Evolutionary conservation across 352 stramenopile genomes (phyloP).

Genomic region (Globisporangium canariense): DNA sequence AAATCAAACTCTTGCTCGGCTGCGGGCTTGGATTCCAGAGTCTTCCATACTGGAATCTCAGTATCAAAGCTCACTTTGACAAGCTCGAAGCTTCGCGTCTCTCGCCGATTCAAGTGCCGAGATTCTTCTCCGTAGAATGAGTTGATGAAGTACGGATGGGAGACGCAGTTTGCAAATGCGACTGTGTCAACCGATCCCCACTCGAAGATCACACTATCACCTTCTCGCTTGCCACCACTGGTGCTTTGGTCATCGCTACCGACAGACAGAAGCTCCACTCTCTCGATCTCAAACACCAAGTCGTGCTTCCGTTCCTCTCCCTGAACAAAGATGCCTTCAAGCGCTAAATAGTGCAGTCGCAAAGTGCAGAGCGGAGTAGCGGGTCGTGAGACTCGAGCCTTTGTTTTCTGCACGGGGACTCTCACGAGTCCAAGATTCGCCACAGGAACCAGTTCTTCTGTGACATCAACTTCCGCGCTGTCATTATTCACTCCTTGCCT

Average conservation of each 20-base stretch:
- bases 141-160: slow-evolving; percentile 71
- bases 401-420: slow-evolving; percentile 38
- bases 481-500: slow-evolving; percentile 17
- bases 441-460: slow-evolving; percentile 73
- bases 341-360: slow-evolving; percentile 41
- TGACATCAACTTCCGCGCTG: slow-evolving; percentile 13
- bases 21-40: slow-evolving; percentile 22
- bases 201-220: slow-evolving; percentile 29
- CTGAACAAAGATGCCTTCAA: slow-evolving; percentile 42
- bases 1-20: slow-evolving; percentile 15
- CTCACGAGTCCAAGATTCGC: slow-evolving; percentile 81
- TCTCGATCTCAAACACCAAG: slow-evolving; percentile 73
- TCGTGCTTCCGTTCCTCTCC: slow-evolving; percentile 33
- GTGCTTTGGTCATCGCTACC: slow-evolving; percentile 16
- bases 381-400: slow-evolving; percentile 51
- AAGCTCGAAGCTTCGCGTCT: slow-evolving; percentile 62
- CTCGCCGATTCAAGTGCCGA: slow-evolving; percentile 36
- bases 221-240: slow-evolving; percentile 30
- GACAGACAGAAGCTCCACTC: slow-evolving; percentile 44
- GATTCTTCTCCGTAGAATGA: slow-evolving; percentile 68
- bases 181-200: slow-evolving; percentile 43
- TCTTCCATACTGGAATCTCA: slow-evolving; percentile 68
- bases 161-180: slow-evolving; percentile 51
- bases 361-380: slow-evolving; percentile 55
- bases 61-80: slow-evolving; percentile 66